Percentiles rank a stretch among this genome's conserved stretches.
Conservation (phyloP, 352 stramenopile genomes). For the Globisporangium alternatum region DNA sequence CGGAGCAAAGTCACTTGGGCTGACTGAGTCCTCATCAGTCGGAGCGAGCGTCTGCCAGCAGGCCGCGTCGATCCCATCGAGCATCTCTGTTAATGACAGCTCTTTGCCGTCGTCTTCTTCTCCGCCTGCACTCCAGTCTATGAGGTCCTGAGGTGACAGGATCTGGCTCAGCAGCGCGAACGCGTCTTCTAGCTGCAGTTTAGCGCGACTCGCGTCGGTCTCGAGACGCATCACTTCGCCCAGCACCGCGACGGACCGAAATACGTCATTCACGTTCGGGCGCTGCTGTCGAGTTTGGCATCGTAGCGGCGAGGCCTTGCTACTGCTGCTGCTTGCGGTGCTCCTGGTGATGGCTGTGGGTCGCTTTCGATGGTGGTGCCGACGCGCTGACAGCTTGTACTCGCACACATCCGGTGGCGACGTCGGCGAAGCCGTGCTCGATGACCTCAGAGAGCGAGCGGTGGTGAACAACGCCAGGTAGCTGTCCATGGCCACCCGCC, state of each 20-base stretch:
- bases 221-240: constrained; percentile 33
- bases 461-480: constrained; percentile 3
- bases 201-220: constrained; percentile 13
- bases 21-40: neutral
- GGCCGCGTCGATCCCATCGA: constrained; percentile 28
- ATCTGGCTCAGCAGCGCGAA: constrained; percentile 26
- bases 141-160: neutral
- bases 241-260: constrained; percentile 32
- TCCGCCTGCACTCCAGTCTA: neutral
- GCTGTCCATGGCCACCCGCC: constrained; percentile 1
- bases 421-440: neutral
- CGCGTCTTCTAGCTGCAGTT: constrained; percentile 30
- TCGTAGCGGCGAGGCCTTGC: neutral
- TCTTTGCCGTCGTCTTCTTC: no score
- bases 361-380: constrained; percentile 18
- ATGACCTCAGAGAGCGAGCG: neutral
- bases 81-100: constrained; percentile 15
- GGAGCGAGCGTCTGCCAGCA: constrained; percentile 30
- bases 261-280: constrained; percentile 11
- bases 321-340: neutral
- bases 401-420: neutral
- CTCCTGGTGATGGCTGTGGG: constrained; percentile 1
- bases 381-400: constrained; percentile 32
- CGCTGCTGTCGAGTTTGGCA: neutral
- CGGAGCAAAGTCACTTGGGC: neutral